A percentile compares a stretch with the other conserved stretches of the same genome.
These are phyloP conservation scores for Apophysomyces ossiformis DNA, from an alignment of 371 early-diverging fungal genomes.

Conservation along the genomic window DNA sequence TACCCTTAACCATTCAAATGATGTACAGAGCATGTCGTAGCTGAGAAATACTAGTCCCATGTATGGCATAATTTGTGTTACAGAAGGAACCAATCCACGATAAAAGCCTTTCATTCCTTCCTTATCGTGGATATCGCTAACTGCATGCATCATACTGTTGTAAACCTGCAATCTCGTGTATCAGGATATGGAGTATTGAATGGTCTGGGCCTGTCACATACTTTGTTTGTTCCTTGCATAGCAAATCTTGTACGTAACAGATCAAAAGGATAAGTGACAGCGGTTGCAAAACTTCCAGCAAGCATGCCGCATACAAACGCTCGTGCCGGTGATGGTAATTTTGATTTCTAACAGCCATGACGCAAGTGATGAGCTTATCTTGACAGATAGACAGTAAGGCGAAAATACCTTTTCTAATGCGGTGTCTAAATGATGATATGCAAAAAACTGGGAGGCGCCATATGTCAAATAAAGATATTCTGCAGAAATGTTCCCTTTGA, in stretches of 20 bases:
- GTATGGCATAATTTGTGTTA: constrained; percentile 91
- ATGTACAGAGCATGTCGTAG: constrained; percentile 66
- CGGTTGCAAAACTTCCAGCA: constrained; percentile 65
- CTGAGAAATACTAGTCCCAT: constrained; percentile 88
- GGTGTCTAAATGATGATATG: constrained; percentile 62
- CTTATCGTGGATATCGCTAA: constrained; percentile 59
- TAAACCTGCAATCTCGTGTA: constrained; percentile 49
- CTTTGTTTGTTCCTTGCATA: constrained; percentile 69
- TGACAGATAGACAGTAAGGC: not conserved
- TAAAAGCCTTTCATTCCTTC: constrained; percentile 91
- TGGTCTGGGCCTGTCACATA: constrained; percentile 14
- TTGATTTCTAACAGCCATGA: constrained; percentile 14
- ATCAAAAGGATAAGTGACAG: constrained; percentile 92
- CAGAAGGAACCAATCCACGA: constrained; percentile 80
- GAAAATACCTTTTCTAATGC: constrained; percentile 28
- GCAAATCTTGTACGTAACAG: constrained; percentile 93
- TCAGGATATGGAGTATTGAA: not conserved
- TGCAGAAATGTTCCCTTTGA: constrained; percentile 94
- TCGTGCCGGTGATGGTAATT: constrained; percentile 44
- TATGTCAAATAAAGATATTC: constrained; percentile 90
- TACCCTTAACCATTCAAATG: constrained; percentile 46
- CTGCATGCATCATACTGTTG: constrained; percentile 64
- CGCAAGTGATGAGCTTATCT: not conserved
- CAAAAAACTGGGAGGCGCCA: constrained; percentile 86
- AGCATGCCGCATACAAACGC: constrained; percentile 74